These are phyloP conservation scores for Neocucurbitaria cava DNA, from an alignment of 2,329 filamentous ascomycete species.

Conservation along the genomic window DNA sequence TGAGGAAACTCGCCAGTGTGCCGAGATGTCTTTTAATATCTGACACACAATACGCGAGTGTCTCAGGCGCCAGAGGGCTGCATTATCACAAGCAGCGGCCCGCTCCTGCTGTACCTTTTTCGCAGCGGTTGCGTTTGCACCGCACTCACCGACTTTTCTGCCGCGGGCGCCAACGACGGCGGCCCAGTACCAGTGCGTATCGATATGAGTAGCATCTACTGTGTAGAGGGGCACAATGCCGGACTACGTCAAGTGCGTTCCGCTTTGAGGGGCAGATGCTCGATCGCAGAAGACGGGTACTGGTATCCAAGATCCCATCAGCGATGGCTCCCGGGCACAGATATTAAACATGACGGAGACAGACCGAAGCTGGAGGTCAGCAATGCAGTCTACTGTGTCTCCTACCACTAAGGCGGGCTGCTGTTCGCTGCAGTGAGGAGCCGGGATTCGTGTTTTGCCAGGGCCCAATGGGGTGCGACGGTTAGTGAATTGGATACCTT, in stretches of 20 bases:
- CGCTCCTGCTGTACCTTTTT: slow-evolving; percentile 29
- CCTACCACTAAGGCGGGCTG: slow-evolving; percentile 22
- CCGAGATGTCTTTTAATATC: slow-evolving; percentile 8
- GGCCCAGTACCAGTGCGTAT: slow-evolving; percentile 26
- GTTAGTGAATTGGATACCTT: slow-evolving; percentile 19
- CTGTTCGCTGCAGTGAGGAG: slow-evolving; percentile 32
- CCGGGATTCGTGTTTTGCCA: slow-evolving; percentile 33
- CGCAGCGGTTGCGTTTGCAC: slow-evolving; percentile 39
- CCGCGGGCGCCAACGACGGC: slow-evolving; percentile 25
- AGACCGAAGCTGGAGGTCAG: slow-evolving; percentile 13
- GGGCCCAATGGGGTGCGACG: slow-evolving; percentile 33
- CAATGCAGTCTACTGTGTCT: slow-evolving; percentile 32
- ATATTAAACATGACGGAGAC: slow-evolving; percentile 31
- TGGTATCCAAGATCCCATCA: neutral
- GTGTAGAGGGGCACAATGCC: slow-evolving; percentile 31
- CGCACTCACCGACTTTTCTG: slow-evolving; percentile 46
- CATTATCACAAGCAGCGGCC: slow-evolving; percentile 32
- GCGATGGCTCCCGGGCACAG: slow-evolving; percentile 9
- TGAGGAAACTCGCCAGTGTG: neutral
- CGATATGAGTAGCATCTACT: slow-evolving; percentile 37
- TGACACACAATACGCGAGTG: slow-evolving; percentile 14
- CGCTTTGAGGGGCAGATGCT: slow-evolving; percentile 25
- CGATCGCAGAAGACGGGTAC: slow-evolving; percentile 6
- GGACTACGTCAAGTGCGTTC: slow-evolving; percentile 32
- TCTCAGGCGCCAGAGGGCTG: slow-evolving; percentile 22